A percentile compares a stretch with the other conserved stretches of the same genome.
Conservation (phyloP, 2,329 filamentous ascomycete genomes). For the Penicillium brasilianum region DNA sequence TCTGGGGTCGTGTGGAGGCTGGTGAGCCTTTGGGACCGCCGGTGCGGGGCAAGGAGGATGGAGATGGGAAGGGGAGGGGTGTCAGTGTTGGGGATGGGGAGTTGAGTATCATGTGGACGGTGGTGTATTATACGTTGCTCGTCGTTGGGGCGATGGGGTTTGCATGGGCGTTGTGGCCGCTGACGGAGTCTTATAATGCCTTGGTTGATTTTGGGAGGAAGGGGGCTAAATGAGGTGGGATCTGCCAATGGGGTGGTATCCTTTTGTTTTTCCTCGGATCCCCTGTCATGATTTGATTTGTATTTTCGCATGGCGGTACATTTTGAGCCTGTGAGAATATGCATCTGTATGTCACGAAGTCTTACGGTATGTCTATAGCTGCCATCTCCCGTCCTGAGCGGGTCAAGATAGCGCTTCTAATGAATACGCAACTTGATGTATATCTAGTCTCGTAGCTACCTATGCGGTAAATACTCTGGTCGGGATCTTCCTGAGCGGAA, state of each 20-base stretch:
- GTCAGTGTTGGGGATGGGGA: conserved; percentile 23
- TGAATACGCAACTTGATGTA: not conserved
- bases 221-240: not conserved
- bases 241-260: too few species aligned
- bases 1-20: conserved; percentile 78
- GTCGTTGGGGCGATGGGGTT: conserved; percentile 73
- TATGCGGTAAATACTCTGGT: not conserved
- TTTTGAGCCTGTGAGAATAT: not conserved
- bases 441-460: not conserved
- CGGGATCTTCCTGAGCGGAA: too few species aligned
- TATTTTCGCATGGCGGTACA: conserved; percentile 10
- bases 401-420: not conserved
- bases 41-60: conserved; percentile 49
- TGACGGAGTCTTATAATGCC: conserved; percentile 64
- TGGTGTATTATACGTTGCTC: conserved; percentile 78
- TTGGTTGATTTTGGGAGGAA: conserved; percentile 40
- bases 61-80: conserved; percentile 29
- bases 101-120: conserved; percentile 66
- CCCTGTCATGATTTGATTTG: not conserved
- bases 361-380: conserved; percentile 4
- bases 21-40: conserved; percentile 46
- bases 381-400: not conserved
- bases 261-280: not conserved
- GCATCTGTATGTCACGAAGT: not conserved
- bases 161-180: conserved; percentile 69